phyloP scores from a whole-genome alignment of 352 stramenopile genomes.

The Pythium insidiosum region DNA sequence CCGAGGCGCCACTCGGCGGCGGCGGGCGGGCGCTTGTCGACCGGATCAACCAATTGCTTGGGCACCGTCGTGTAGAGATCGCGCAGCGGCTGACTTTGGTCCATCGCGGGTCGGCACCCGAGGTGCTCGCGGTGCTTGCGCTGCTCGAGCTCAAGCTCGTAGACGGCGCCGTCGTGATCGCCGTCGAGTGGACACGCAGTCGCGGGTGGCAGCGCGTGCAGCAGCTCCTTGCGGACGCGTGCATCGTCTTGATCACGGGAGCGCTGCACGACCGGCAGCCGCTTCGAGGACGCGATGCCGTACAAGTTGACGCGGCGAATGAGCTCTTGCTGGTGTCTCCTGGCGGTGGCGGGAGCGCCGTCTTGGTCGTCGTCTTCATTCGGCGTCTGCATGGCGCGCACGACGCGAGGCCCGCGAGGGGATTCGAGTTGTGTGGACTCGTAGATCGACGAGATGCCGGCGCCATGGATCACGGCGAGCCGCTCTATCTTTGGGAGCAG shows the following conservation, averaged over 20 bases:
- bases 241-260: conserved; percentile 16
- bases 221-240: conserved; percentile 34
- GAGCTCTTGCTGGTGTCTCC: no score
- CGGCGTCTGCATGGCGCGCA: no score
- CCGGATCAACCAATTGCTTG: conserved; percentile 17
- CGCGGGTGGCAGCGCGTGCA: conserved; percentile 18
- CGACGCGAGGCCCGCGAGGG: no score
- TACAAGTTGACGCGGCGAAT: conserved; percentile 36
- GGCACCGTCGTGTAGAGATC: conserved; percentile 45
- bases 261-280: conserved; percentile 25
- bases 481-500: no score
- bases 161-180: conserved; percentile 4
- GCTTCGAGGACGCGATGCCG: conserved; percentile 19
- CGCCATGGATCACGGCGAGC: no score
- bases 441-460: no score
- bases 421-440: no score
- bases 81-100: conserved; percentile 30
- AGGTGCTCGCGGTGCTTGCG: conserved; percentile 41
- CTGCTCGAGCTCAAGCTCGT: conserved; percentile 44
- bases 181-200: conserved; percentile 8
- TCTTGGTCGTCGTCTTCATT: no score
- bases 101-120: conserved; percentile 33
- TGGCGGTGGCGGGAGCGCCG: no score
- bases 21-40: conserved; percentile 4
- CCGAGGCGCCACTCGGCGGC: conserved; percentile 35